Percentiles rank a stretch among this genome's conserved stretches.
Conservation (phyloP, 228 moss, liverwort and hornwort species). For the Sphagnum fallax region DNA sequence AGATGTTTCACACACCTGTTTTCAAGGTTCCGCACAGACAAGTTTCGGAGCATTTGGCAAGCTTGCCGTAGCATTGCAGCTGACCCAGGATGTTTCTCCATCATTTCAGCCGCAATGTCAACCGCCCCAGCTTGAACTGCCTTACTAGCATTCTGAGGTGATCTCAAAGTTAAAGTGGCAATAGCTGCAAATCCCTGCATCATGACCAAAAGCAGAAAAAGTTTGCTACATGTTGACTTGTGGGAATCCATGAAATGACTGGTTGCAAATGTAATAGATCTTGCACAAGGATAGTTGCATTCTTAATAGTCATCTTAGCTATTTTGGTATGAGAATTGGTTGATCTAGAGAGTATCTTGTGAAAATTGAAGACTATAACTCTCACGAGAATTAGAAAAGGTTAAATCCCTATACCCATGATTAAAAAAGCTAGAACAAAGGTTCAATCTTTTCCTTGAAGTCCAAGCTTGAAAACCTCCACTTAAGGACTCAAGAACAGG, state of each 20-base stretch:
- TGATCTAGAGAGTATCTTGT: no score
- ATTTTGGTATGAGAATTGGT: neutral
- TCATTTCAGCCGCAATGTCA: conserved; percentile 77
- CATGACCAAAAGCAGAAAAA: neutral
- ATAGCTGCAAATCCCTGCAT: conserved; percentile 74
- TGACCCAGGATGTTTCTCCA: conserved; percentile 50
- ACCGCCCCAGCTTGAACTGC: conserved; percentile 82
- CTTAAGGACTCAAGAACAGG: no score
- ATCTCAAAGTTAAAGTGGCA: conserved; percentile 76
- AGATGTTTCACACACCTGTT: conserved; percentile 45
- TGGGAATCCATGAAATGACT: no score
- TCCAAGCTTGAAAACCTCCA: no score
- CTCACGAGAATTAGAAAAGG: no score
- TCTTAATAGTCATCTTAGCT: neutral
- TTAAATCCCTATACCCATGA: no score
- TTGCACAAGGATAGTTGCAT: neutral
- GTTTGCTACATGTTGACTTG: neutral
- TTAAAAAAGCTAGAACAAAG: no score
- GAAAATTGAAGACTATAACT: no score
- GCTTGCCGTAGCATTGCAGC: conserved; percentile 80
- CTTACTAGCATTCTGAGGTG: conserved; percentile 72
- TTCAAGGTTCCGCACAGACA: conserved; percentile 73
- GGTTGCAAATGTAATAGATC: neutral
- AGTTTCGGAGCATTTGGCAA: conserved; percentile 81
- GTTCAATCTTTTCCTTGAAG: no score